phyloP scores from a whole-genome alignment of 768 basidiomycete genomes.

The Hericium coralloides region DNA sequence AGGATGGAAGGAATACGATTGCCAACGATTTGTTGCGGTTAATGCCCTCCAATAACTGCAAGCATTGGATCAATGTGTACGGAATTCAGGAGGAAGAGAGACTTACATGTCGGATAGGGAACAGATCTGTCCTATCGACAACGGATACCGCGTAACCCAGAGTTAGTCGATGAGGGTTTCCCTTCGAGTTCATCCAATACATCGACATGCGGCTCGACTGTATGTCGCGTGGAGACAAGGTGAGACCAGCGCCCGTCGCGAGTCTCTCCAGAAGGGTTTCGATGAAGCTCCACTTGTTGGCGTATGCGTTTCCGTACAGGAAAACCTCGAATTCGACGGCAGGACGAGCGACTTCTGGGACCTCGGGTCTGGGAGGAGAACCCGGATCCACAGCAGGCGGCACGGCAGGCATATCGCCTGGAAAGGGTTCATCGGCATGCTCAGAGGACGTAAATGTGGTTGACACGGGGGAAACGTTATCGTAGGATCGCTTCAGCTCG shows the following conservation, averaged over 20 bases:
- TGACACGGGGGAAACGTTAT: conserved; percentile 37
- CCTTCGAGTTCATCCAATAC: conserved; percentile 19
- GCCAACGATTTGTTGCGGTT: conserved; percentile 49
- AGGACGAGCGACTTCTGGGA: conserved; percentile 19
- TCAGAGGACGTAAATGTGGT: conserved; percentile 16
- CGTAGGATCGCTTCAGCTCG: conserved; percentile 49
- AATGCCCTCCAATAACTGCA: conserved; percentile 32
- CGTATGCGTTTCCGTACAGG: conserved; percentile 56
- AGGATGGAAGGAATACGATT: conserved; percentile 55
- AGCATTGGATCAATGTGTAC: conserved; percentile 32
- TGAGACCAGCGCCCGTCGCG: conserved; percentile 26
- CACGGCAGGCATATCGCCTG: neutral
- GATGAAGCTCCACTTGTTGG: conserved; percentile 54
- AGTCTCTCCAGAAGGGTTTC: conserved; percentile 50
- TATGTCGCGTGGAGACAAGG: conserved; percentile 10
- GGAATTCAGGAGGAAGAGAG: conserved; percentile 16
- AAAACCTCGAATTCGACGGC: conserved; percentile 46
- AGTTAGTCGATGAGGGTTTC: conserved; percentile 18
- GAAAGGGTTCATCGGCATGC: conserved; percentile 15
- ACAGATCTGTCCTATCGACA: conserved; percentile 27
- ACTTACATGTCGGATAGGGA: too few relatives aligned
- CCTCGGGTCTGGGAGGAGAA: conserved; percentile 26
- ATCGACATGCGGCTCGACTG: conserved; percentile 16
- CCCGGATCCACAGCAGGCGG: conserved; percentile 4
- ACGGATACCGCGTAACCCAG: conserved; percentile 28